Conservation (phyloP, 371 early-diverging fungal species). For the Mycotypha africana region DNA sequence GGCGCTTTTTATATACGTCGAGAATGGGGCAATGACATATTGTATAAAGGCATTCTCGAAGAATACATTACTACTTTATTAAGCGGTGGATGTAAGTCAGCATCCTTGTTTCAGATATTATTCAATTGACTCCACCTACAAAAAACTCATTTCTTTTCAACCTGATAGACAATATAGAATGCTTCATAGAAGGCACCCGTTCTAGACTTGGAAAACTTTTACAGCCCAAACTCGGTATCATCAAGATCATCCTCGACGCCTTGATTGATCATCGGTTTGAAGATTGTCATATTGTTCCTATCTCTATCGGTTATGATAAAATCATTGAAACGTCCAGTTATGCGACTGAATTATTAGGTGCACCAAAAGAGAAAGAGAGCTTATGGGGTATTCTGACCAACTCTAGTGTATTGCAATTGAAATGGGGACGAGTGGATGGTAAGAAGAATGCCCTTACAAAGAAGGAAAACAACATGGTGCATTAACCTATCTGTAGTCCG, state of each 20-base stretch:
- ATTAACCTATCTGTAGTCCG: conserved; percentile 36
- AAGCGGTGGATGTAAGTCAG: conserved; percentile 31
- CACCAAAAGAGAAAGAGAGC: conserved; percentile 81
- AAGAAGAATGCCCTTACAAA: background rate
- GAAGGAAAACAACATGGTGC: too few relatives aligned
- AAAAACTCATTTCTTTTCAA: background rate
- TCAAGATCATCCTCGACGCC: conserved; percentile 78
- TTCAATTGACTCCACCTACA: too few relatives aligned
- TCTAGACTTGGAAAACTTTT: conserved; percentile 74
- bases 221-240: conserved; percentile 78
- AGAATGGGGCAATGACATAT: conserved; percentile 72
- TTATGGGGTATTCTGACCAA: conserved; percentile 60
- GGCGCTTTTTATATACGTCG: conserved; percentile 86
- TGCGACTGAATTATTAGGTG: conserved; percentile 75
- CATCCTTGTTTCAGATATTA: background rate
- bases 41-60: conserved; percentile 68
- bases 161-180: conserved; percentile 81
- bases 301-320: conserved; percentile 85
- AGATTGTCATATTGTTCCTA: conserved; percentile 78
- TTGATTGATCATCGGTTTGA: conserved; percentile 54
- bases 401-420: conserved; percentile 57
- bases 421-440: conserved; percentile 75
- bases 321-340: conserved; percentile 77
- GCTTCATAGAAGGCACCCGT: conserved; percentile 86
- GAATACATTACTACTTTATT: conserved; percentile 69